Conservation (phyloP, 2,329 filamentous ascomycete genomes). For the Ophiognomonia clavigignenti-juglandacearum region DNA sequence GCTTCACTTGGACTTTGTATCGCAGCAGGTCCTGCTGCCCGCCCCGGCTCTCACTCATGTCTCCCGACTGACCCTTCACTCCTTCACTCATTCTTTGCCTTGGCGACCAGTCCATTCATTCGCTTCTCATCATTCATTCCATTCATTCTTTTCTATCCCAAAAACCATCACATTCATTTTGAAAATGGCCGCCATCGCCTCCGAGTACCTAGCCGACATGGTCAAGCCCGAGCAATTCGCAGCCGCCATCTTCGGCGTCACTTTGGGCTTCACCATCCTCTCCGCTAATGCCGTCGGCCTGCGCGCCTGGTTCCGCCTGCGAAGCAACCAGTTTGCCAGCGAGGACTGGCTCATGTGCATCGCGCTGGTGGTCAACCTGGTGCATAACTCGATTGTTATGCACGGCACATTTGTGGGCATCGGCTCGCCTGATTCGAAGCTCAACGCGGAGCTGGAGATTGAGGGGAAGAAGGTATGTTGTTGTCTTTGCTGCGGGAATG, state of each 20-base stretch:
- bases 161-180: not conserved
- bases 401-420: conserved; percentile 15
- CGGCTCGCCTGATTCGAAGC: conserved; percentile 12
- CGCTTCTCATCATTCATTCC: not conserved
- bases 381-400: conserved; percentile 15
- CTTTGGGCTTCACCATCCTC: conserved; percentile 12
- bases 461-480: conserved; percentile 11
- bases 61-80: conserved; percentile 1
- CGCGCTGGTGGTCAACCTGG: conserved; percentile 15
- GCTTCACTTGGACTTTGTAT: not conserved
- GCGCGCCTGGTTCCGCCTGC: conserved; percentile 3
- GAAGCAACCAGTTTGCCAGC: conserved; percentile 7
- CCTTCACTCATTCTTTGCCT: not conserved
- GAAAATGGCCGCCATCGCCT: conserved; percentile 13
- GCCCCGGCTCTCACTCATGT: not conserved
- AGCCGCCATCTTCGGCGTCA: conserved; percentile 16
- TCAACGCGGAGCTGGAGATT: conserved; percentile 9
- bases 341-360: conserved; percentile 16
- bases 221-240: conserved; percentile 14
- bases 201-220: conserved; percentile 13
- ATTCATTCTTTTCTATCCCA: not conserved
- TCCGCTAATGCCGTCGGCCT: conserved; percentile 12
- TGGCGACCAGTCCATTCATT: not conserved
- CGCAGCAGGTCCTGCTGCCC: conserved; percentile 2
- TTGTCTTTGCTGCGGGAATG: not conserved